Evolutionary conservation across 192 early-diverging fungal species (phyloP).

Genomic region (Tieghemiomyces parasiticus): DNA sequence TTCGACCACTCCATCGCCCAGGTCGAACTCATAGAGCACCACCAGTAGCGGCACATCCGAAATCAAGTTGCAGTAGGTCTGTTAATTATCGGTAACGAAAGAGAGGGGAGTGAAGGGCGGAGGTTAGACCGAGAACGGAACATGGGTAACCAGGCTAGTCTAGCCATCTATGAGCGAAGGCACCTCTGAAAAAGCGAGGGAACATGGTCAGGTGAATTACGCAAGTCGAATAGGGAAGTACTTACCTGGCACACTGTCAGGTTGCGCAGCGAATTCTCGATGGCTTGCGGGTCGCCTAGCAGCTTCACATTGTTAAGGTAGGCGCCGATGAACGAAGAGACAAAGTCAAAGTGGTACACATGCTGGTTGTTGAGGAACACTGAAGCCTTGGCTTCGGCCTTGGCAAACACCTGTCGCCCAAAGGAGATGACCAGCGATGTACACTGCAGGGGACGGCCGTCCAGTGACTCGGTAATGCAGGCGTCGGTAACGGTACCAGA

Average conservation of each 20-base stretch:
- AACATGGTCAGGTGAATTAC: neutral
- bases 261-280: neutral
- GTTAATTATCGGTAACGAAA: neutral
- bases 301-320: neutral
- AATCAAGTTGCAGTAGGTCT: neutral
- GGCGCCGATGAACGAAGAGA: neutral
- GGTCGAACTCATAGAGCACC: neutral
- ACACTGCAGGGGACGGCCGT: conserved; percentile 5
- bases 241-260: neutral
- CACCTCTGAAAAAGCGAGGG: neutral
- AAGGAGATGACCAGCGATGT: neutral
- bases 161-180: too few species aligned
- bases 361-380: conserved; percentile 5
- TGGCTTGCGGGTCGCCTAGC: neutral
- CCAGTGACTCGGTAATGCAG: neutral
- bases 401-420: neutral
- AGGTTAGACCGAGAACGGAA: neutral
- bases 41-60: neutral
- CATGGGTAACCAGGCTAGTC: too few species aligned
- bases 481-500: neutral
- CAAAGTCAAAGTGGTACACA: conserved; percentile 9
- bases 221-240: neutral
- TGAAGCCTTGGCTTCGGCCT: conserved; percentile 5
- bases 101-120: neutral
- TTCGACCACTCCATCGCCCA: conserved; percentile 2